These are phyloP conservation scores for Penicillium taxi DNA, from an alignment of 495 filamentous ascomycete genomes.

Conservation along the genomic window DNA sequence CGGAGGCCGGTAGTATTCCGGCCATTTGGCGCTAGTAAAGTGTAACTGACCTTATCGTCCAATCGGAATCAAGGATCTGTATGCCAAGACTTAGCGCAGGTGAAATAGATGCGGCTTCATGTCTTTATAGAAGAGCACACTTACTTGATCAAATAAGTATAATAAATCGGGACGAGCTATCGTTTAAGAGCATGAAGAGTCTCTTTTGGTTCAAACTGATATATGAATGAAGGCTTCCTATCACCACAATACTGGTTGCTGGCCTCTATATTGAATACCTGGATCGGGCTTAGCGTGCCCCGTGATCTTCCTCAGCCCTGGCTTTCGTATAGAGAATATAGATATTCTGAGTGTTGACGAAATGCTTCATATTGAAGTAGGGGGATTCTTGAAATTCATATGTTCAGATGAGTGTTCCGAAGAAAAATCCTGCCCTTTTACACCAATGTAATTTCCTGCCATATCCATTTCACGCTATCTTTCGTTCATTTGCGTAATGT, in stretches of 20 bases:
- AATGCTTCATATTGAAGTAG: conserved; percentile 4
- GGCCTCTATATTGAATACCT: conserved; percentile 5
- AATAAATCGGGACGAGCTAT: no score
- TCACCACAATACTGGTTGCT: no score
- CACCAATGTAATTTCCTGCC: no score
- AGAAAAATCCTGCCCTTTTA: no score
- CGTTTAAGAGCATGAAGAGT: no score
- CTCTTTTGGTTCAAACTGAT: no score
- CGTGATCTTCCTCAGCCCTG: conserved; percentile 27
- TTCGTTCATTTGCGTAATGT: conserved; percentile 29
- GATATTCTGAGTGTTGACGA: conserved; percentile 7
- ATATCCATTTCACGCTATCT: conserved; percentile 25
- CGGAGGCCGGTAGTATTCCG: conserved; percentile 43
- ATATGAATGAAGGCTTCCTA: no score
- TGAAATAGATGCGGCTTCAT: conserved; percentile 16
- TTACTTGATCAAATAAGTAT: no score
- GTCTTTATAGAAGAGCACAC: conserved; percentile 1
- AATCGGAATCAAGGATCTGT: conserved; percentile 15
- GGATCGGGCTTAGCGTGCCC: conserved; percentile 26
- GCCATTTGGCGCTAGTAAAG: conserved; percentile 32
- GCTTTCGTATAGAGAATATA: conserved; percentile 24
- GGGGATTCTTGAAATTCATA: no score
- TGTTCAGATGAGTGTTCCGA: no score
- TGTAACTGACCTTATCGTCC: conserved; percentile 16
- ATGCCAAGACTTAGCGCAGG: conserved; percentile 17